Percentiles rank a stretch among this genome's conserved stretches.
These are phyloP conservation scores for Amaranthus palmeri DNA, from an alignment of 148 eudicot species.

Conservation along the genomic window DNA sequence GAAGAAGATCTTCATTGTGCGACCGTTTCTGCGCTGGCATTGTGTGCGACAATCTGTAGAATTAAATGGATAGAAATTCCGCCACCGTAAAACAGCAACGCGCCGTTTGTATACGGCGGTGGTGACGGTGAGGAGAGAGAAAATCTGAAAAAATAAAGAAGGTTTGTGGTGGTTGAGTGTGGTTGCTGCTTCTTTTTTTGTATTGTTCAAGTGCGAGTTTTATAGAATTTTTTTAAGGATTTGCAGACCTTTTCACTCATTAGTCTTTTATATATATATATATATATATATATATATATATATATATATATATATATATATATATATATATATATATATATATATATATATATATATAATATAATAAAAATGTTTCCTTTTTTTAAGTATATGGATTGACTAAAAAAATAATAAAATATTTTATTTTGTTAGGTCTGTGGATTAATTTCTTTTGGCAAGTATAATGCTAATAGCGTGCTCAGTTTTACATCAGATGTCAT, in stretches of 20 bases:
- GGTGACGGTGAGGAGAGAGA: constrained; percentile 19
- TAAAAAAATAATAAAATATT: no score
- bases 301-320: no score
- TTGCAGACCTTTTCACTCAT: background rate
- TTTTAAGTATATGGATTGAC: no score
- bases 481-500: no score
- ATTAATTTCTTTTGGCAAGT: no score
- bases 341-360: no score
- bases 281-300: no score
- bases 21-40: constrained; percentile 51
- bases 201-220: constrained; percentile 20
- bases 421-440: no score
- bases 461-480: no score
- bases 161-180: constrained; percentile 31
- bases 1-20: constrained; percentile 28
- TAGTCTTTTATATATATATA: background rate
- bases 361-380: no score
- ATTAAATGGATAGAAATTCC: background rate
- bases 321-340: no score
- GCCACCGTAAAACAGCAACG: background rate
- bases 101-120: constrained; percentile 5
- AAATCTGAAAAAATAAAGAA: background rate
- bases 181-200: constrained; percentile 16
- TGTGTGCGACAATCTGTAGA: constrained; percentile 12
- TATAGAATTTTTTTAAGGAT: constrained; percentile 7